These are phyloP conservation scores for Rhynchosporium agropyri DNA, from an alignment of 2,329 filamentous ascomycete species.

Conservation along the genomic window DNA sequence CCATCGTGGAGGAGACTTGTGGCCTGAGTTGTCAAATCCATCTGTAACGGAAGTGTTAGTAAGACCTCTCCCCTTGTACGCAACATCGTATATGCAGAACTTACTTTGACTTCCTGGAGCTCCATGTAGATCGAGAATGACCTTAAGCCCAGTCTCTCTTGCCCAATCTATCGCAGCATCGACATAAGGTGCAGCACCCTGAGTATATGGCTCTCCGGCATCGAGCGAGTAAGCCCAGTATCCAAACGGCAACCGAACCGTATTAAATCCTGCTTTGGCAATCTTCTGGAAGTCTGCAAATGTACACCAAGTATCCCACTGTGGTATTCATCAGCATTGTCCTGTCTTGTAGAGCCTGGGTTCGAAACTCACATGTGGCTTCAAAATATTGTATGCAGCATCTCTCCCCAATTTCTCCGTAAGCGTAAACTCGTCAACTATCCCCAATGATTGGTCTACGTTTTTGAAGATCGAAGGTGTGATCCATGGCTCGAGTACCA, in stretches of 20 bases:
- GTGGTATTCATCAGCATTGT: slow-evolving; percentile 14
- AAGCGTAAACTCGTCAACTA: slow-evolving; percentile 43
- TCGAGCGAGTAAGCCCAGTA: slow-evolving; percentile 61
- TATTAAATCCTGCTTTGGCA: slow-evolving; percentile 57
- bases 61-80: too few species aligned
- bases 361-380: slow-evolving; percentile 46
- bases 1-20: slow-evolving; percentile 49
- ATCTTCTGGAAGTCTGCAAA: slow-evolving; percentile 58
- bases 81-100: too few species aligned
- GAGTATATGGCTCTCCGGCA: slow-evolving; percentile 52
- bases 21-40: slow-evolving; percentile 64
- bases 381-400: slow-evolving; percentile 53
- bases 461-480: slow-evolving; percentile 58
- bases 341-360: slow-evolving; percentile 38
- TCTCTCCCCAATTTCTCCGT: slow-evolving; percentile 51
- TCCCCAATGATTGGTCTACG: slow-evolving; percentile 39
- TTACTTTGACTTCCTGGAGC: slow-evolving; percentile 55
- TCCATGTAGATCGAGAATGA: slow-evolving; percentile 62
- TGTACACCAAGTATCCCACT: slow-evolving; percentile 42
- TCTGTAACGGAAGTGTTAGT: slow-evolving; percentile 35
- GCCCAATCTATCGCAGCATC: slow-evolving; percentile 61
- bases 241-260: slow-evolving; percentile 60
- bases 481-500: slow-evolving; percentile 50
- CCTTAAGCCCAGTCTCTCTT: slow-evolving; percentile 52
- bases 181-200: slow-evolving; percentile 55